Base-by-base conservation (phyloP, 768 basidiomycete genomes). In the Lentinula sp. region DNA sequence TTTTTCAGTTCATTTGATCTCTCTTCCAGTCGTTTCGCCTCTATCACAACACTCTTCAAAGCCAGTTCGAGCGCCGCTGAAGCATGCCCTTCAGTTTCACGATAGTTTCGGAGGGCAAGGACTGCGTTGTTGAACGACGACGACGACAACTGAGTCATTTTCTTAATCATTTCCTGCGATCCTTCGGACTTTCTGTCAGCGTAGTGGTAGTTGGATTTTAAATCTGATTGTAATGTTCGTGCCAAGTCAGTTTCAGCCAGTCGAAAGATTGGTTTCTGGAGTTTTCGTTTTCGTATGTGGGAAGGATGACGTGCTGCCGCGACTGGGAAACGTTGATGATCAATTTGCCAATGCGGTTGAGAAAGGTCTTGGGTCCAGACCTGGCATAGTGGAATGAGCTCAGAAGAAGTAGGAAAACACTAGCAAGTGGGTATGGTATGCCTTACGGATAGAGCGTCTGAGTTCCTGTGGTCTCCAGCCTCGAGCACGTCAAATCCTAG, bases 231-330 rank as follows among this genome's bases (percentile, higher is more conserved):
- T 9, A 28, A 4, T 28, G 28, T 28, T 23, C 4, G 46, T 13
- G 57, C 23, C 4, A 59, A n/a, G 32, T 39, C 61, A 18, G 40
- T 43, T 9, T 43, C 62, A 7, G 63, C 59, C 59, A 59, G 51
- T 3, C 57, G 57, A 40, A 76, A 73, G 4, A 76, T 32, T 2
- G 72, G 65, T 52, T 67, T 70, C 2, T 71, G 68, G 9, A 79
- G 63, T 61, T 70, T 71, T 34, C 71, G 63, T 61, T 70, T 71
- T 34, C 71, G 70, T 11, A 80, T 57, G 46, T 73, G 63, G 1
- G 68, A 60, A 0, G 78, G 80, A 60, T 82, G 79, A 59, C 77
- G 78, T 0, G 81, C 80, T 13, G 80, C 81, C 31, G 80, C 77
- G 28, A 80, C 69, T 2, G 79, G 80, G 10, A 79, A 71, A 10